Conservation (phyloP, 345 rosid species). For the Mallotus nudiflorus region DNA sequence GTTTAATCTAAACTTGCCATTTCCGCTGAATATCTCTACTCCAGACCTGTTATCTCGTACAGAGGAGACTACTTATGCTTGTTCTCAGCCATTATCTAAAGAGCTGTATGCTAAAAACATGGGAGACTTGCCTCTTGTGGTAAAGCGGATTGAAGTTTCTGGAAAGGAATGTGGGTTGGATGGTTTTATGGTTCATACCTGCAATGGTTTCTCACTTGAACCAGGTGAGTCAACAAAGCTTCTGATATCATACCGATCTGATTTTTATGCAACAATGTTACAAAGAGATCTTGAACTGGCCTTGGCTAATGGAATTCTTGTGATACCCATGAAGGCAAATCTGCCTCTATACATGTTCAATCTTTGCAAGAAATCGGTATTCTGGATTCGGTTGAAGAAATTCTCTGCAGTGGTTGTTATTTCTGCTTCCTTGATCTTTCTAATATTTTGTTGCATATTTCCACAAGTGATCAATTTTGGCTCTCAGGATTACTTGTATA, state of each 20-base stretch:
- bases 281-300: constrained; percentile 56
- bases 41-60: constrained; percentile 31
- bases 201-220: constrained; percentile 52
- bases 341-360: constrained; percentile 54
- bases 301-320: constrained; percentile 55
- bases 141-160: constrained; percentile 54
- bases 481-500: constrained; percentile 35
- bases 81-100: constrained; percentile 54
- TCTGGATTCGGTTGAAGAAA: constrained; percentile 65
- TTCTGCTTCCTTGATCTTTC: constrained; percentile 41
- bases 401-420: constrained; percentile 40
- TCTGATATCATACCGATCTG: constrained; percentile 50
- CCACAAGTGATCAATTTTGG: constrained; percentile 36
- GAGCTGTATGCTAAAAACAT: constrained; percentile 60
- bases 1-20: constrained; percentile 46
- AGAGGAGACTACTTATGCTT: constrained; percentile 39
- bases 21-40: constrained; percentile 40
- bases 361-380: constrained; percentile 58
- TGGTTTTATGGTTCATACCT: constrained; percentile 58
- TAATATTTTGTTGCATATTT: constrained; percentile 46
- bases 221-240: constrained; percentile 69
- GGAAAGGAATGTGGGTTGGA: constrained; percentile 51
- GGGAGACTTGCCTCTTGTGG: constrained; percentile 66
- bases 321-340: constrained; percentile 71
- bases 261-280: constrained; percentile 49